Percentiles rank a stretch among this genome's conserved stretches.
Evolutionary conservation across 2,329 filamentous ascomycete species (phyloP).

Genomic region (Aspergillus puulaauensis): DNA sequence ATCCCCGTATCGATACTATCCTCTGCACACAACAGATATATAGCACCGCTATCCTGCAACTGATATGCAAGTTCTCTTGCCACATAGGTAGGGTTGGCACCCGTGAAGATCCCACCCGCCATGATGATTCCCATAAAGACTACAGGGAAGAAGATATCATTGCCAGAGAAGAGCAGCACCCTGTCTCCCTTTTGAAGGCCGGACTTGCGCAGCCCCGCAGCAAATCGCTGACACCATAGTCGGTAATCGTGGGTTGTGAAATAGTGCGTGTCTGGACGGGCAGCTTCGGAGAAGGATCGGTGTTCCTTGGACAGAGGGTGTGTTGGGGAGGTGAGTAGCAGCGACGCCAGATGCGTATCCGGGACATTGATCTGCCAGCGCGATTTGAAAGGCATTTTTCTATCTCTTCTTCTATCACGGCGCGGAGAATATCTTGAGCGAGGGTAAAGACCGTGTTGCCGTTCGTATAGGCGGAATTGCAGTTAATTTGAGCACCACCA

Average conservation of each 20-base stretch:
- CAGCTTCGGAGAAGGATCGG: conserved; percentile 61
- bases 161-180: conserved; percentile 71
- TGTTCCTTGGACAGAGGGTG: conserved; percentile 47
- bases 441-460: too few species aligned
- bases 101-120: conserved; percentile 76
- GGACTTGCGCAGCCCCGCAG: conserved; percentile 62
- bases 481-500: too few species aligned
- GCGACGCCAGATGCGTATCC: conserved; percentile 38
- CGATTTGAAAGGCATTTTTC: conserved; percentile 53
- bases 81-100: conserved; percentile 70
- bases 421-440: too few species aligned
- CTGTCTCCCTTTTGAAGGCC: conserved; percentile 69
- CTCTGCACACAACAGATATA: conserved; percentile 62
- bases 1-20: conserved; percentile 61
- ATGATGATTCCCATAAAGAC: conserved; percentile 72
- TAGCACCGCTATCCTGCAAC: conserved; percentile 68
- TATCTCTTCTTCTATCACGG: not conserved
- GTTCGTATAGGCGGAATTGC: too few species aligned
- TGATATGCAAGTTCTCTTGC: conserved; percentile 73
- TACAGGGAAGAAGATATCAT: conserved; percentile 70
- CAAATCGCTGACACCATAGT: conserved; percentile 70
- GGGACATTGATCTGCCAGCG: conserved; percentile 50
- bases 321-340: conserved; percentile 53
- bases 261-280: conserved; percentile 64
- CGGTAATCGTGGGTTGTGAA: conserved; percentile 66